Evolutionary conservation across 495 filamentous ascomycete species (phyloP), one percentile per base, ranked within the genome.

Genomic region (Tuber brumale): DNA sequence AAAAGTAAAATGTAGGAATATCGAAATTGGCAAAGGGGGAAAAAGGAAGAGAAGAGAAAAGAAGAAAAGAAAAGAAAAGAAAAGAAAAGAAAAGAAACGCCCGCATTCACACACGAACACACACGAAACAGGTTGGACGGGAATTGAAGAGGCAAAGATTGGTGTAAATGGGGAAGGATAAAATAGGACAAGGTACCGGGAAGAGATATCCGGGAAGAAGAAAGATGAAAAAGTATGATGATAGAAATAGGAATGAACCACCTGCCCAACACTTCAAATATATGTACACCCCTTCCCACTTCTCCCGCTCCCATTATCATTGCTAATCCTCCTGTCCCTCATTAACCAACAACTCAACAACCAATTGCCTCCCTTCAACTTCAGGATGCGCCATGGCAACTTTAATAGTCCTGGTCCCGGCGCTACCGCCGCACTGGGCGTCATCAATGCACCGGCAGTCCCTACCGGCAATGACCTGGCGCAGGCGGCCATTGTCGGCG

Each of bases 361-460:
- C 91, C 77, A 99, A 89, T 85, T 97, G 94, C 76, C 88, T 90
- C 37, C 91, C 88, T 70, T 92, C 87, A 75, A 91, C 86, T 84
- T 96, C 92, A 1, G 95, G 95, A 85, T 98, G 95, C 80, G 93
- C 93, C 93, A 98, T 95, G 77, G 91, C 92, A 61, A 99, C 89
- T 88, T 99, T 99, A 73, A 98, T 90, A 3, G 91, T 97, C 75
- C 90, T 85, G 9, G 74, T 77, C 37, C 78, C 81, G 0, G 81
- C 78, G 23, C 77, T 74, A 10, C 81, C 78, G 16, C 81, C 81
- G 23, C 70, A 72, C 71, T 78, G 73, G 4, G 76, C 95, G 81
- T 97, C 94, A 83, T 99, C 95, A 2, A 99, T 86, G 81, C 92
- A 92, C 77, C 91, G 89, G 39, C 97, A 92, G 79, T 96, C 93